Conservation (phyloP, 441 rosid genomes). For the Sinapis alba region DNA sequence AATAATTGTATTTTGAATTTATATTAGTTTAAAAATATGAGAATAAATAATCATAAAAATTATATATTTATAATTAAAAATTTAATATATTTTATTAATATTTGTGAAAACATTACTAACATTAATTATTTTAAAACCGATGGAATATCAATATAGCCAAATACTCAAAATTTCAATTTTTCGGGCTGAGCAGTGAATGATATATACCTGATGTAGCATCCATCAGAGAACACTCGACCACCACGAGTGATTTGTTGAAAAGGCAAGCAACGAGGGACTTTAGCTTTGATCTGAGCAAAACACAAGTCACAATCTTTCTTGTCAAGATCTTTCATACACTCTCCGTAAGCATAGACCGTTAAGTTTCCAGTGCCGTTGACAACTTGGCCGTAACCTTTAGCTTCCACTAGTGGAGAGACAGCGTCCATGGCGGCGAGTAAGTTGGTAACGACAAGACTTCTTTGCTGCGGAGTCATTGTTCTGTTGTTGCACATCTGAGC, state of each 20-base stretch:
- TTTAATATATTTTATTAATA: neutral
- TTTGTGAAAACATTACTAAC: neutral
- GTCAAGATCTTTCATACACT: conserved; percentile 82
- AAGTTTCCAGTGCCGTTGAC: conserved; percentile 48
- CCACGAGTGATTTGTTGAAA: conserved; percentile 69
- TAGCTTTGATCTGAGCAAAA: conserved; percentile 73
- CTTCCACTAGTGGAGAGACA: conserved; percentile 46
- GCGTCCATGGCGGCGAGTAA: conserved; percentile 61
- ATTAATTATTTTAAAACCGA: neutral
- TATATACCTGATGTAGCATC: conserved; percentile 68
- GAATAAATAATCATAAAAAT: neutral
- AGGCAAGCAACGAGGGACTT: conserved; percentile 66
- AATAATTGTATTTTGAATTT: neutral
- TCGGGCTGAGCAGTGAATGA: neutral
- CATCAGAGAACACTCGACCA: conserved; percentile 67
- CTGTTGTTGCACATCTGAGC: conserved; percentile 64
- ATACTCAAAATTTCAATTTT: neutral
- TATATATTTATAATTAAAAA: neutral
- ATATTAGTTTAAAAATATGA: neutral
- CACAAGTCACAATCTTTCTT: conserved; percentile 73
- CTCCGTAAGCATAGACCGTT: conserved; percentile 72
- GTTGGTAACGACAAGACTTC: conserved; percentile 47
- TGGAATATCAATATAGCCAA: neutral
- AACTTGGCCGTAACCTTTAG: conserved; percentile 51
- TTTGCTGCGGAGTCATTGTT: conserved; percentile 46